phyloP scores from a whole-genome alignment of 257 asterid genomes.

The Rehmannia glutinosa region DNA sequence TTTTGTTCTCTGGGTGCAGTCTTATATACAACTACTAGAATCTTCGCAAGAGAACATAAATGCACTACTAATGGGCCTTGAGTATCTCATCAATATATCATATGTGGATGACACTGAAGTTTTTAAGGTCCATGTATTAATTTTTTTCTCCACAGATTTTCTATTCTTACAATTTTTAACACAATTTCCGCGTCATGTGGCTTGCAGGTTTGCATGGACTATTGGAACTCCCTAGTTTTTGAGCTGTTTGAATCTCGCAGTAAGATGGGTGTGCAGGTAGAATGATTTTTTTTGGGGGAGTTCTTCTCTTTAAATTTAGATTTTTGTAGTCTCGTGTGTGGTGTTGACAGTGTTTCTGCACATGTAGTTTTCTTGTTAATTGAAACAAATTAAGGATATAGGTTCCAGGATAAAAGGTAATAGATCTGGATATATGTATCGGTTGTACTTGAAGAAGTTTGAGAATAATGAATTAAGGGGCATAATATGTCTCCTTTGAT shows the following conservation, averaged over 20 bases:
- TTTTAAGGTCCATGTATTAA: conserved; percentile 57
- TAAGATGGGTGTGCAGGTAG: conserved; percentile 84
- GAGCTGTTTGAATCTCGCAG: conserved; percentile 74
- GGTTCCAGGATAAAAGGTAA: neutral
- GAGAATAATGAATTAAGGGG: neutral
- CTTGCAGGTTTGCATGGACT: conserved; percentile 83
- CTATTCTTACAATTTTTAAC: neutral
- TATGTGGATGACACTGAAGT: conserved; percentile 91
- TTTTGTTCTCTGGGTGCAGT: conserved; percentile 37
- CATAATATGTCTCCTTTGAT: neutral
- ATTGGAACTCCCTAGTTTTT: conserved; percentile 78
- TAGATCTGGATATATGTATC: neutral
- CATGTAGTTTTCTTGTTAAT: neutral
- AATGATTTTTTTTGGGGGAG: neutral
- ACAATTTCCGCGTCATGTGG: conserved; percentile 10
- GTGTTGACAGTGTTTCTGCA: neutral
- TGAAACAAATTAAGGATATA: neutral
- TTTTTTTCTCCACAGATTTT: neutral
- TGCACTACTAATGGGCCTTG: conserved; percentile 66
- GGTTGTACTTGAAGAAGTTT: neutral
- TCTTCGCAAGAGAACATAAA: conserved; percentile 56
- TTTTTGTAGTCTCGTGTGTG: neutral
- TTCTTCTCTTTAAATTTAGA: neutral
- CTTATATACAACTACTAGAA: conserved; percentile 73
- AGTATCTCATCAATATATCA: conserved; percentile 68